Percentiles rank a stretch among this genome's conserved stretches.
phyloP scores from a whole-genome alignment of 208 protist species.

The Histomonas meleagridis region DNA sequence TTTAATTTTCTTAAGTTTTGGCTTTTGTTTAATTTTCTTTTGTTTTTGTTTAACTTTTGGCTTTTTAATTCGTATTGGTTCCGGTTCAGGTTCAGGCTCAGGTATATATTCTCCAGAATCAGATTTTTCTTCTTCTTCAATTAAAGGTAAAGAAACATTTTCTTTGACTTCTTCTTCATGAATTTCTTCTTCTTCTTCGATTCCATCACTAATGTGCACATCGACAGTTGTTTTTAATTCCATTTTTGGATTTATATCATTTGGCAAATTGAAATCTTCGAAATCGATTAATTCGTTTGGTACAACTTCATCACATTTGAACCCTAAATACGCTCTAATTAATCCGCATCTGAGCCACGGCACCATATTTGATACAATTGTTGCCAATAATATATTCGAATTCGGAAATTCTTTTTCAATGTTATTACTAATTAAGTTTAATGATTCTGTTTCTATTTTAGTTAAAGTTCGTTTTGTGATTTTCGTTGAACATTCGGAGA shows the following conservation, averaged over 20 bases:
- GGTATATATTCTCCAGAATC: not conserved
- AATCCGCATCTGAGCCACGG: conserved; percentile 1
- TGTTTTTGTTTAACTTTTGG: no score
- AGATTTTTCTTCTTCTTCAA: no score
- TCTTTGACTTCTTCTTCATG: no score
- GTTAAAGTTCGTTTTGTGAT: not conserved
- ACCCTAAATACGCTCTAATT: not conserved
- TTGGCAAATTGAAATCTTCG: not conserved
- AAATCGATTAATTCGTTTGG: not conserved
- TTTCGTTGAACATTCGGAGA: not conserved
- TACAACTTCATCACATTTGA: not conserved
- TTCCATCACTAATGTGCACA: no score
- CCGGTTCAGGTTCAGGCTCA: no score
- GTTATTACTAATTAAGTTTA: not conserved
- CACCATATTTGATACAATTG: not conserved
- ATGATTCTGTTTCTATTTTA: not conserved
- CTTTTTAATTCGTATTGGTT: no score
- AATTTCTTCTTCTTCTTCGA: no score
- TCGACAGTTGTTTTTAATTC: not conserved
- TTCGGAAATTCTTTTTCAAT: not conserved
- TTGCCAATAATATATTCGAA: not conserved
- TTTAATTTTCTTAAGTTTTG: no score
- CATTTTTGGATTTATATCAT: not conserved
- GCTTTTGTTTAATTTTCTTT: no score
- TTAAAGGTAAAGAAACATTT: no score